A percentile compares a stretch with the other conserved stretches of the same genome.
phyloP scores from a whole-genome alignment of 208 protist genomes.

The Borovskyia barvae region DNA sequence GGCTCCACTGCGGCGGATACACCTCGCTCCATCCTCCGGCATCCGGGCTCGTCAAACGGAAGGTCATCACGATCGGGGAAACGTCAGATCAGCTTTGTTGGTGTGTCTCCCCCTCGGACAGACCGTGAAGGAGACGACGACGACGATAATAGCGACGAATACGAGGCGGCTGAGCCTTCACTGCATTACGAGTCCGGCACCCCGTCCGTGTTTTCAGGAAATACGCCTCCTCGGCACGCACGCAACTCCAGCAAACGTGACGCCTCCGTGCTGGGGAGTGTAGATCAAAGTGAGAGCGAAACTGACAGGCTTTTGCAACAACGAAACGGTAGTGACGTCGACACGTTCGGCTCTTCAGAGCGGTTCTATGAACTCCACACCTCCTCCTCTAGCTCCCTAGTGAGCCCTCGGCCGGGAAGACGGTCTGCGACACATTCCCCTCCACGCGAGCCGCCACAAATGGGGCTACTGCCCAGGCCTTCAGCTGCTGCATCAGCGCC shows the following conservation, averaged over 20 bases:
- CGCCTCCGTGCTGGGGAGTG: background rate
- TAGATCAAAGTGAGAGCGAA: no score
- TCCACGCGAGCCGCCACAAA: background rate
- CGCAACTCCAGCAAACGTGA: background rate
- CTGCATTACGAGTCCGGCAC: slow-evolving; percentile 23
- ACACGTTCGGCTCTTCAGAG: no score
- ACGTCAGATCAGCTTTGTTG: slow-evolving; percentile 34
- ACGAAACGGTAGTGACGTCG: no score
- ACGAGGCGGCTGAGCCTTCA: slow-evolving; percentile 31
- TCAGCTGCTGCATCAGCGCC: slow-evolving; percentile 7
- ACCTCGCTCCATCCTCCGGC: slow-evolving; percentile 36
- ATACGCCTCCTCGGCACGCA: background rate
- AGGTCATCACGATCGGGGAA: slow-evolving; percentile 1
- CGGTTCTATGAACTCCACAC: background rate
- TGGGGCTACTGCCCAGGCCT: background rate
- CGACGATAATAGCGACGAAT: slow-evolving; percentile 25
- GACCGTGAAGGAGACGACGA: slow-evolving; percentile 4
- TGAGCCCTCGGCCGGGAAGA: background rate
- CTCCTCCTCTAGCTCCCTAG: background rate
- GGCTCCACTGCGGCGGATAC: slow-evolving; percentile 28
- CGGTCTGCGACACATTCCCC: slow-evolving; percentile 6
- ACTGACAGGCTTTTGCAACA: no score
- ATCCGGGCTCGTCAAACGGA: slow-evolving; percentile 4
- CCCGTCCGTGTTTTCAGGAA: background rate
- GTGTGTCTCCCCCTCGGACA: slow-evolving; percentile 6